Base-by-base conservation (phyloP, 768 basidiomycete genomes). In the Pleurotus ostreatus region DNA sequence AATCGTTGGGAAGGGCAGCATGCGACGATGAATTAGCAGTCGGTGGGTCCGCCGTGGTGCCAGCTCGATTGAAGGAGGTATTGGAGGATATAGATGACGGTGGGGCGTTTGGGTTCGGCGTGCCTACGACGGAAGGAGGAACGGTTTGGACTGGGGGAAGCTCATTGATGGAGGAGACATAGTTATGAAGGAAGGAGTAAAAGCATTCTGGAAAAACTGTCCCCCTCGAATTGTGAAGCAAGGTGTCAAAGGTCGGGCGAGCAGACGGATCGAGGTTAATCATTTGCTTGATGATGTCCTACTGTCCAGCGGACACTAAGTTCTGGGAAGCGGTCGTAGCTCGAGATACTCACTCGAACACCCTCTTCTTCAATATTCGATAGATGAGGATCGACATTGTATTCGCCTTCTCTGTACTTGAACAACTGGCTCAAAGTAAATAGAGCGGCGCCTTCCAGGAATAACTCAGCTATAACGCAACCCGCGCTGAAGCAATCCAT, bases 401-500 rank as follows among this genome's bases (percentile, higher is more conserved):
- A 81, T 63, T 94, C 89, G 5, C 93, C 92, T 60, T 91, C 87
- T 38, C 94, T 74, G 65, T 95, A 99, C 69, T 94, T 94, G 80
- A 92, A 98, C 55, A 99, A 74, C 66, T 98, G 95, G 67, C 92
- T 94, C 48, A 99, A 78, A 0, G 90, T 93, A 74, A 98, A 98
- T 52, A 97, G 77, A 2, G 90, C 90, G 0, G 91, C 86, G 2
- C 97, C 97, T 66, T 99, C 97, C 57, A 94, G 76, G 74, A 97
- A 98, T 59, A 99, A 78, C 70, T 99, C 97, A 0, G 94, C 93
- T 37, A 98, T 82, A 12, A 98, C 94, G 67, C 96, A 98, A 20
- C 97, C 97, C 0, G 82, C 82, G 60, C 94, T 93, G 65, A 98
- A 99, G 49, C 94, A 89, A 68, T 99, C 97, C 97, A 99, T 99